Percentiles rank a stretch among this genome's conserved stretches.
Evolutionary conservation across 169 alveolate species (phyloP).

Genomic region (Plasmodium gallinaceum): DNA sequence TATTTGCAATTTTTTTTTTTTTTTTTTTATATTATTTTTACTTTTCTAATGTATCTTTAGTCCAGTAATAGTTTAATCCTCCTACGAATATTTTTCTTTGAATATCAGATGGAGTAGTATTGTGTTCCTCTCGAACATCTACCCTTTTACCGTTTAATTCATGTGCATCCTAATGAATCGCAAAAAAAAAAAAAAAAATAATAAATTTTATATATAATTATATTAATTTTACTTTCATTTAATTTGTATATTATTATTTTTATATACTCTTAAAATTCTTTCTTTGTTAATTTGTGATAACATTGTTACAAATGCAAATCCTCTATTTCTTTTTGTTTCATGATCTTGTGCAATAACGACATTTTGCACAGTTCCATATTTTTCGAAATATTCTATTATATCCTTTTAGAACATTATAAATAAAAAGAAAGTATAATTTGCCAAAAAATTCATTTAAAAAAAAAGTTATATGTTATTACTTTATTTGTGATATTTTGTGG

Average conservation of each 20-base stretch:
- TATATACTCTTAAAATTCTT: constrained; percentile 42
- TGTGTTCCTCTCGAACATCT: constrained; percentile 70
- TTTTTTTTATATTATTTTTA: constrained; percentile 9
- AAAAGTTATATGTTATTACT: constrained; percentile 11
- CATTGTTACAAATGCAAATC: constrained; percentile 76
- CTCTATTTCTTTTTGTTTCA: constrained; percentile 70
- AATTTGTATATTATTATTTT: constrained; percentile 20
- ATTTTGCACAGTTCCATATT: constrained; percentile 66
- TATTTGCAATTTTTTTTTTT: constrained; percentile 4
- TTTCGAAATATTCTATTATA: constrained; percentile 62
- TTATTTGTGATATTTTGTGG: constrained; percentile 69
- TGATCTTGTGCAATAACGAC: constrained; percentile 74
- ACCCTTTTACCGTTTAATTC: constrained; percentile 69
- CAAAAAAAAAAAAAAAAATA: constrained; percentile 2
- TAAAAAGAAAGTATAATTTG: background rate
- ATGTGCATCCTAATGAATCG: constrained; percentile 33
- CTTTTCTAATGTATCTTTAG: constrained; percentile 73
- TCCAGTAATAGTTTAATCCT: constrained; percentile 63
- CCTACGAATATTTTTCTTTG: constrained; percentile 71
- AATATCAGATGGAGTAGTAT: constrained; percentile 66
- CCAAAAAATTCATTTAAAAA: background rate
- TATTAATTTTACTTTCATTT: background rate
- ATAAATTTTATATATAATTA: background rate
- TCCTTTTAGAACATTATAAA: constrained; percentile 8
- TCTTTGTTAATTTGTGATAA: constrained; percentile 65